Conservation (phyloP, 2,329 filamentous ascomycete genomes). For the Aspergillus persii region DNA sequence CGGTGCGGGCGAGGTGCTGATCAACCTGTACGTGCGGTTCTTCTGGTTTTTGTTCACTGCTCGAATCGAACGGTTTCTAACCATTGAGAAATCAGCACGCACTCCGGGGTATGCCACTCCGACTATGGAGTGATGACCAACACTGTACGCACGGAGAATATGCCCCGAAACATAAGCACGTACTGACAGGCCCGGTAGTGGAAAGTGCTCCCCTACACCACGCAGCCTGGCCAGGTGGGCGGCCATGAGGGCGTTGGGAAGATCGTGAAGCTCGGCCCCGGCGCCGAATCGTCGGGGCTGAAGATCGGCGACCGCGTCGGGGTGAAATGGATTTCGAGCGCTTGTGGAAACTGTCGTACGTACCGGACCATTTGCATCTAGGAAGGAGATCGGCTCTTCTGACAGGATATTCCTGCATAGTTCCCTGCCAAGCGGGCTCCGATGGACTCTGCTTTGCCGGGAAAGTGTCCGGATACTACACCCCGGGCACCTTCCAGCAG, state of each 20-base stretch:
- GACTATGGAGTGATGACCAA: conserved; percentile 59
- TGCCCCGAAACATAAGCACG: background rate
- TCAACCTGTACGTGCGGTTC: conserved; percentile 54
- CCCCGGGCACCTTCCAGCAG: conserved; percentile 71
- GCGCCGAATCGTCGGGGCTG: conserved; percentile 54
- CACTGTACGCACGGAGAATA: conserved; percentile 21
- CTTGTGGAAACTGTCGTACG: conserved; percentile 54
- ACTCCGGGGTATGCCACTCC: conserved; percentile 65
- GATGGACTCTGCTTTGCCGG: conserved; percentile 57
- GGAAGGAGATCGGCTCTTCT: background rate
- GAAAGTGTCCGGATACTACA: conserved; percentile 65
- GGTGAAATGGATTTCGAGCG: conserved; percentile 64
- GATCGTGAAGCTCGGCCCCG: conserved; percentile 64
- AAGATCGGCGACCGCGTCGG: conserved; percentile 68
- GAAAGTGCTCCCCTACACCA: conserved; percentile 58
- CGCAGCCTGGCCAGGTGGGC: conserved; percentile 61
- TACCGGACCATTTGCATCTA: background rate
- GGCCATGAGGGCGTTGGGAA: conserved; percentile 68
- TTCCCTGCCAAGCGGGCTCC: conserved; percentile 53
- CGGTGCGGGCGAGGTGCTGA: conserved; percentile 60
- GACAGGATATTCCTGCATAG: conserved; percentile 11
- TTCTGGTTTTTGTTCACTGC: too few relatives aligned
- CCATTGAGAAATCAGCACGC: conserved; percentile 44
- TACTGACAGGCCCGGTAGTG: conserved; percentile 39
- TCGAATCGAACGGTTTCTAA: background rate